phyloP scores from a whole-genome alignment of 2,329 filamentous ascomycete species.

The Saccharata proteae region DNA sequence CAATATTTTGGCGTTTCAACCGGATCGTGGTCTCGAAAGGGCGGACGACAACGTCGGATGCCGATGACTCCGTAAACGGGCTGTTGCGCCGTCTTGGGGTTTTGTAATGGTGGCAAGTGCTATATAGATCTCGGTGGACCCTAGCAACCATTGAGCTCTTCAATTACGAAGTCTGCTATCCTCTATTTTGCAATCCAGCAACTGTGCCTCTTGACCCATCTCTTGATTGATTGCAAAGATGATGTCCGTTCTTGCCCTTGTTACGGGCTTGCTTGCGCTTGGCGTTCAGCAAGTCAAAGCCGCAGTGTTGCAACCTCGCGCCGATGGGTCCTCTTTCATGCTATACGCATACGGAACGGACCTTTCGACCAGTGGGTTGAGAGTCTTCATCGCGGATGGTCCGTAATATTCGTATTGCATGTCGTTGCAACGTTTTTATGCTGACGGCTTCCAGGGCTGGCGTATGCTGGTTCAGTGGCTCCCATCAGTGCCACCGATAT shows the following conservation, averaged over 20 bases:
- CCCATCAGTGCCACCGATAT: constrained; percentile 12
- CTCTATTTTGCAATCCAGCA: no score
- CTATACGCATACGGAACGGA: constrained; percentile 21
- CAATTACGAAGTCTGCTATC: no score
- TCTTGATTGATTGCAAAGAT: no score
- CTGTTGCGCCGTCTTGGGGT: no score
- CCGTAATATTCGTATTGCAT: constrained; percentile 6
- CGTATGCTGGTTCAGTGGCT: constrained; percentile 18
- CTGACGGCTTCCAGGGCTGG: constrained; percentile 15
- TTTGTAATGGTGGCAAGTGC: no score
- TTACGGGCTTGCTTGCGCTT: constrained; percentile 1
- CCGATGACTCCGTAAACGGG: no score
- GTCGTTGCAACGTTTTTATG: neutral
- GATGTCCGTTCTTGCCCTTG: constrained; percentile 2
- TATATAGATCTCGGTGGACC: no score
- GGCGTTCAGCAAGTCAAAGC: neutral
- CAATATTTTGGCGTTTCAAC: no score
- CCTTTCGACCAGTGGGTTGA: constrained; percentile 16
- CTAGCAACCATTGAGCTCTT: no score
- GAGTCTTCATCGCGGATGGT: constrained; percentile 24
- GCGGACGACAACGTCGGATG: no score
- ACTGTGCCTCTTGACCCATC: no score
- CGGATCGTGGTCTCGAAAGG: no score
- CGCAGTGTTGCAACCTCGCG: constrained; percentile 2
- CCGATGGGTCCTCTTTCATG: constrained; percentile 11